Base-by-base conservation (phyloP, 192 early-diverging fungal species). In the Rhizophagus sp. region DNA sequence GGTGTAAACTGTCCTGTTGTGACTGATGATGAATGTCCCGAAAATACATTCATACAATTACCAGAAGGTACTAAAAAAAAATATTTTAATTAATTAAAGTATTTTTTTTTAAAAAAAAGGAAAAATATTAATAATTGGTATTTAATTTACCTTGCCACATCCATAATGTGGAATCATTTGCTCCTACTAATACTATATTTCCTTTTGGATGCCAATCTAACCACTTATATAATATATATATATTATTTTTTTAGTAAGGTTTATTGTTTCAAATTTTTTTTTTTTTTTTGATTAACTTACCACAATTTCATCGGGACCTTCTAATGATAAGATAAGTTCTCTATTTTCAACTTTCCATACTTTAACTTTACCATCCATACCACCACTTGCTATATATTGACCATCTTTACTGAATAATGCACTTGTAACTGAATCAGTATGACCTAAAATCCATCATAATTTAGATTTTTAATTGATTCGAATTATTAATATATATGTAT, bases 141-240 rank as follows among this genome's bases (percentile, higher is more conserved):
- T 2, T 47, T 12, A 47, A 12, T 12, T 19, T 78, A 78, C 76
- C 68, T 78, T 87, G 87, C 98, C 98, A 98, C 97, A 99, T 98
- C 97, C 97, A 99, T 71, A 98, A 81, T 8, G 95, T 95, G 2
- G 91, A 93, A 85, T 99, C 98, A 63, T 87, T 86, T 44, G 93
- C 89, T 25, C 97, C 97, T n/a, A 94, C 95, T 33, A 99, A 82
- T 19, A 99, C 77, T 15, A 98, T 92, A 75, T 92, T 91, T 71
- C 98, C 98, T 77, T 94, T 90, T 9, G 96, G 96, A 84, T 99
- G 98, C 98, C 98, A 99, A 81, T 94, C 84, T 25, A 98, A 67
- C 96, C 97, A 99, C 91, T 30, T 30, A 30, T 30, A 30, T 30
- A 30, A 1, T 30, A 30, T 30, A 30, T 30, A 30, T 30, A 30